Evolutionary conservation across 352 stramenopile genomes (phyloP).

Genomic region (Phytopythium litorale): DNA sequence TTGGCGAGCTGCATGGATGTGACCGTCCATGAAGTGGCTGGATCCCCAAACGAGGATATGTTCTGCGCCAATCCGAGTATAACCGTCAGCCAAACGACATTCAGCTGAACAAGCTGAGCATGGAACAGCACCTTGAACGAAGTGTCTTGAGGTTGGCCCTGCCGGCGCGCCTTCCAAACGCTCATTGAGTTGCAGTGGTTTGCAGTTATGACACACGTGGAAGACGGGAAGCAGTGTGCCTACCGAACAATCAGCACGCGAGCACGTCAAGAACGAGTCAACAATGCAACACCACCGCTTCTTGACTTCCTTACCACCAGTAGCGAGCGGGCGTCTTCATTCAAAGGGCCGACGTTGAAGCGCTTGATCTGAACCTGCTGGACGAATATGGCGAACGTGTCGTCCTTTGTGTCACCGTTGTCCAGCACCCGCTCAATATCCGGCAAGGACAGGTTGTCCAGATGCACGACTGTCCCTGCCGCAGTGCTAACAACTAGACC

Average conservation of each 20-base stretch:
- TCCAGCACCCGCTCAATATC: background rate
- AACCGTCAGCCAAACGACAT: background rate
- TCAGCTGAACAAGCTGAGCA: background rate
- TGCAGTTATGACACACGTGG: background rate
- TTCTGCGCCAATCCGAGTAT: background rate
- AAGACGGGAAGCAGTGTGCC: background rate
- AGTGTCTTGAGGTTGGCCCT: background rate
- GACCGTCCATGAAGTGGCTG: background rate
- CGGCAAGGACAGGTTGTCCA: background rate
- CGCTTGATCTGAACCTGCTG: conserved; percentile 1
- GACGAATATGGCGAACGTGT: background rate
- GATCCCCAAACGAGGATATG: background rate
- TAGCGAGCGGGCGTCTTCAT: background rate
- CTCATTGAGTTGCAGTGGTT: conserved; percentile 1
- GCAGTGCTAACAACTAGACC: background rate
- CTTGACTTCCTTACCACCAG: background rate
- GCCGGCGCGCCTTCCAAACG: background rate
- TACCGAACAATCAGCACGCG: background rate
- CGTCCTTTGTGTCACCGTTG: background rate
- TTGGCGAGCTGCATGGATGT: background rate
- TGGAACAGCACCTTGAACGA: background rate
- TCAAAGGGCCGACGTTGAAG: background rate
- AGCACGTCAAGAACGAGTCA: background rate
- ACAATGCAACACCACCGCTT: background rate
- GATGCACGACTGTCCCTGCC: background rate